These are phyloP conservation scores for Blastocrithidia nonstop DNA, from an alignment of 208 protist species.

Conservation along the genomic window DNA sequence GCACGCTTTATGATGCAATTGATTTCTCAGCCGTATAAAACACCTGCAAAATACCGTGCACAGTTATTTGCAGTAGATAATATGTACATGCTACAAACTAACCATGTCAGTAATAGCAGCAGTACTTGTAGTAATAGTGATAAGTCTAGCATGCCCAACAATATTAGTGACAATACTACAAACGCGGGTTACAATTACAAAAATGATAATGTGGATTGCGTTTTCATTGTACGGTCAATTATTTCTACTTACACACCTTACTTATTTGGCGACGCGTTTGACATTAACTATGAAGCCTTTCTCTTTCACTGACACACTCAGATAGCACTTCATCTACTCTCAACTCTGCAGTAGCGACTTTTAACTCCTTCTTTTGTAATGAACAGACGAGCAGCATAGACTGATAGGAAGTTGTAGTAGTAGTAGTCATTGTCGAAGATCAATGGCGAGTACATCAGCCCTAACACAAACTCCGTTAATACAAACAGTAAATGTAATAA, in stretches of 20 bases:
- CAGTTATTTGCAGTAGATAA: no score
- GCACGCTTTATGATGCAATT: no score
- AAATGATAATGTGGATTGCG: constrained; percentile 4
- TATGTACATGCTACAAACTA: no score
- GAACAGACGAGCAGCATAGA: constrained; percentile 31
- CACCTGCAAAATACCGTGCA: no score
- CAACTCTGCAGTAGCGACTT: constrained; percentile 65
- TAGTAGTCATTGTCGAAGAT: neutral
- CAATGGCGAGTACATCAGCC: constrained; percentile 7
- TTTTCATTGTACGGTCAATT: constrained; percentile 16
- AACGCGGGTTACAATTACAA: neutral
- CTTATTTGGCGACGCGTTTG: constrained; percentile 21
- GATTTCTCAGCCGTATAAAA: no score
- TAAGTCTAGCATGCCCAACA: no score
- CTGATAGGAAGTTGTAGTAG: neutral
- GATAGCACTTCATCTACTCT: constrained; percentile 53
- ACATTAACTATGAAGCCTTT: constrained; percentile 56
- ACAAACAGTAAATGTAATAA: neutral
- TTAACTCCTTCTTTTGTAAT: constrained; percentile 44
- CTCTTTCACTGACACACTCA: constrained; percentile 73
- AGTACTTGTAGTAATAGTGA: no score
- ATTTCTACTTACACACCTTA: constrained; percentile 31
- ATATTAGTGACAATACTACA: neutral
- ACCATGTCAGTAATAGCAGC: no score
- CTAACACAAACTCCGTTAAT: no score